These are phyloP conservation scores for Pelargonium nanum DNA, from an alignment of 345 rosid species.

Conservation along the genomic window DNA sequence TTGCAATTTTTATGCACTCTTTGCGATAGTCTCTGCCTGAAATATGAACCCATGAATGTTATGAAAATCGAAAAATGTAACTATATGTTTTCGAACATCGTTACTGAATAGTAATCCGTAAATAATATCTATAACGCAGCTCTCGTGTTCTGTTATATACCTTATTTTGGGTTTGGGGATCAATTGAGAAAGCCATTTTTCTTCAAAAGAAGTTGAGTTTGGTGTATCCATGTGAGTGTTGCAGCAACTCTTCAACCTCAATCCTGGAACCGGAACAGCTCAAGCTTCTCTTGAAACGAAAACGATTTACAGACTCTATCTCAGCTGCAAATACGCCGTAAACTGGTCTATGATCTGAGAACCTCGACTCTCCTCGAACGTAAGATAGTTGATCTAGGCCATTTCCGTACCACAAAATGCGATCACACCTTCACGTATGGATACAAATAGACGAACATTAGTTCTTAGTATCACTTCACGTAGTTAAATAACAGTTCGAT, in stretches of 20 bases:
- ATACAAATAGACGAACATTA: no score
- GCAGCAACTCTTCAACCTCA: constrained; percentile 81
- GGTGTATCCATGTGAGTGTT: constrained; percentile 42
- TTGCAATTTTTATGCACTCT: no score
- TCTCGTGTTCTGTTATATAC: neutral
- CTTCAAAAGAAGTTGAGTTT: constrained; percentile 43
- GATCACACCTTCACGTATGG: constrained; percentile 70
- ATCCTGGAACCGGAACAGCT: constrained; percentile 66
- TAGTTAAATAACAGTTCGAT: no score
- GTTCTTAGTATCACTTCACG: no score
- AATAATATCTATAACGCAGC: no score
- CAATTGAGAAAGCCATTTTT: no score
- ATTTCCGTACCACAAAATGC: constrained; percentile 88
- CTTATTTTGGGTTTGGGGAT: no score
- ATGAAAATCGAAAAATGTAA: no score
- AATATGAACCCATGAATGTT: no score
- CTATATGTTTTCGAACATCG: no score
- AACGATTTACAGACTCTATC: constrained; percentile 59
- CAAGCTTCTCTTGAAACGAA: constrained; percentile 54
- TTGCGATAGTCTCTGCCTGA: no score
- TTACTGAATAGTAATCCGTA: no score
- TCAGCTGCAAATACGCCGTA: constrained; percentile 72
- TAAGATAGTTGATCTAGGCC: constrained; percentile 77
- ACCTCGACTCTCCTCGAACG: constrained; percentile 95
- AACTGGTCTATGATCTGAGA: constrained; percentile 98